Evolutionary conservation across 331 rosid species (phyloP).

Genomic region (Pyrus hybrid): DNA sequence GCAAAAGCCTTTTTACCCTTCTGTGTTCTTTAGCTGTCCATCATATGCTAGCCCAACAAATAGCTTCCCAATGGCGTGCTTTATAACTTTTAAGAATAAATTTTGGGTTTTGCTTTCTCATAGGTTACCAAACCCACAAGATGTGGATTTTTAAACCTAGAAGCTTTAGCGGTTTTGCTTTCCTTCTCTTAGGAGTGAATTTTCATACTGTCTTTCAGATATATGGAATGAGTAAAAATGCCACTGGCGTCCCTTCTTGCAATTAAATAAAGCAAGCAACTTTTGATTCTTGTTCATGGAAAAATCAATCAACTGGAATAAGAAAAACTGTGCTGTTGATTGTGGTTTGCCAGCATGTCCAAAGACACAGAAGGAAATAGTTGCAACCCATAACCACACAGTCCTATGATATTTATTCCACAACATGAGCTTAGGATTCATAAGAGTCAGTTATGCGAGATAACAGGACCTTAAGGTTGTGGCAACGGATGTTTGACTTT

Average conservation of each 20-base stretch:
- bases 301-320: background rate
- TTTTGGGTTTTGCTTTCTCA: background rate
- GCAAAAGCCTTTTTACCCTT: background rate
- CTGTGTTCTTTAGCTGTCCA: background rate
- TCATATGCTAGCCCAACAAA: background rate
- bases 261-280: background rate
- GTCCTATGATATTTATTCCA: background rate
- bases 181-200: background rate
- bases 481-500: background rate
- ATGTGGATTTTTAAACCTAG: background rate
- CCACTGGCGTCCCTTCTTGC: background rate
- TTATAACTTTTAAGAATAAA: background rate
- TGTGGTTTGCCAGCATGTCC: background rate
- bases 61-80: background rate
- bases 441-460: background rate
- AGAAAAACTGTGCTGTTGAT: background rate
- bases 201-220: background rate
- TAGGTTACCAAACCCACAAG: background rate
- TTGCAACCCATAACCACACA: background rate
- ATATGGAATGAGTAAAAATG: background rate
- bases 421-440: background rate
- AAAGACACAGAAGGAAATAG: background rate
- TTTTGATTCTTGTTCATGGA: background rate
- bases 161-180: background rate
- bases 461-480: background rate